A percentile compares a stretch with the other conserved stretches of the same genome.
These are phyloP conservation scores for Alternaria gansuensis DNA, from an alignment of 2,329 filamentous ascomycete genomes.

Conservation along the genomic window DNA sequence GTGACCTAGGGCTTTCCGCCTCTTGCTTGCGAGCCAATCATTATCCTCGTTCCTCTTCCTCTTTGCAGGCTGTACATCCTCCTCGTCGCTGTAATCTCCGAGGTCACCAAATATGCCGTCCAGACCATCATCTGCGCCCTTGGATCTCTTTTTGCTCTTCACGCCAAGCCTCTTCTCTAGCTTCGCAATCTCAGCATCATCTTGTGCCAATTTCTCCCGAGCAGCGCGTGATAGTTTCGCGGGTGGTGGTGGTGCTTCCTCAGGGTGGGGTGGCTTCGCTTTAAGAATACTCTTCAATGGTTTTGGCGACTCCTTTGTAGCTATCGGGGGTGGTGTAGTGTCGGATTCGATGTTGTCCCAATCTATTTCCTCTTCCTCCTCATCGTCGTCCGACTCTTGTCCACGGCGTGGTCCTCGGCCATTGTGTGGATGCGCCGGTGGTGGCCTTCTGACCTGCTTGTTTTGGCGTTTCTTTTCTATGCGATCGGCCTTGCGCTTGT, in stretches of 20 bases:
- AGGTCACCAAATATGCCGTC: slow-evolving; percentile 78
- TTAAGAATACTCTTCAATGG: slow-evolving; percentile 46
- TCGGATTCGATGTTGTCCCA: slow-evolving; percentile 50
- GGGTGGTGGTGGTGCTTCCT: slow-evolving; percentile 30
- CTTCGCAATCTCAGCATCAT: slow-evolving; percentile 87
- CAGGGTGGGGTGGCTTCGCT: slow-evolving; percentile 19
- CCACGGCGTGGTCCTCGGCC: slow-evolving; percentile 21
- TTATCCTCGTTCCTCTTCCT: slow-evolving; percentile 67
- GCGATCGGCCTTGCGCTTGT: slow-evolving; percentile 72
- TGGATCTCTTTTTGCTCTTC: slow-evolving; percentile 73
- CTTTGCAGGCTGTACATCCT: slow-evolving; percentile 60
- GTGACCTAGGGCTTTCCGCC: slow-evolving; percentile 59
- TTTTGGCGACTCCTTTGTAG: slow-evolving; percentile 35
- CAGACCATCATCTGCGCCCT: slow-evolving; percentile 83
- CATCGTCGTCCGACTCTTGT: slow-evolving; percentile 31
- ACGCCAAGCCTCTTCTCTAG: slow-evolving; percentile 89
- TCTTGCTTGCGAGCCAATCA: slow-evolving; percentile 67
- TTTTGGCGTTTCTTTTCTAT: slow-evolving; percentile 65
- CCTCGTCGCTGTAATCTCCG: slow-evolving; percentile 57
- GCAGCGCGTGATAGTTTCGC: slow-evolving; percentile 53
- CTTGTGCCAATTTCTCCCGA: slow-evolving; percentile 72
- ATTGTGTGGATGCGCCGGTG: slow-evolving; percentile 30
- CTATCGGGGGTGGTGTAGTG: slow-evolving; percentile 29
- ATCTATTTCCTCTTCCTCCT: slow-evolving; percentile 39
- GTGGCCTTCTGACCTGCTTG: slow-evolving; percentile 26